These are phyloP conservation scores for Nannochloropsis salina DNA, from an alignment of 108 stramenopile genomes.

Conservation along the genomic window DNA sequence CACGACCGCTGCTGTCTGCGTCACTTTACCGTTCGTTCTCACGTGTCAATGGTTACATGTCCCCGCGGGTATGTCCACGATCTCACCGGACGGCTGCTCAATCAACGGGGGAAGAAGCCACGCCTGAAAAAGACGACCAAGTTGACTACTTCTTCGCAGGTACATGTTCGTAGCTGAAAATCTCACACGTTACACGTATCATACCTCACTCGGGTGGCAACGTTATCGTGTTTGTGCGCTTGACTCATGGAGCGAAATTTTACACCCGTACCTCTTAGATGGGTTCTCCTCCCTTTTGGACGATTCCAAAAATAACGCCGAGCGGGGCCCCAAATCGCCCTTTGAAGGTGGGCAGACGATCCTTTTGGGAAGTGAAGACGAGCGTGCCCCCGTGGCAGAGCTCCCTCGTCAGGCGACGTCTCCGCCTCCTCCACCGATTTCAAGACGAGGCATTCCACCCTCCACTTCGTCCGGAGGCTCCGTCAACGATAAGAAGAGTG, in stretches of 20 bases:
- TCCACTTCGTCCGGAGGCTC: background rate
- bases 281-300: constrained; percentile 4
- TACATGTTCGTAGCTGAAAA: too few species aligned
- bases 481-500: background rate
- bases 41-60: too few species aligned
- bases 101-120: too few species aligned
- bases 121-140: background rate
- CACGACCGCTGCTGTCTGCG: too few species aligned
- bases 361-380: background rate
- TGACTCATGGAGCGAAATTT: too few species aligned
- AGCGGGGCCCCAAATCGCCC: background rate
- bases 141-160: constrained; percentile 2
- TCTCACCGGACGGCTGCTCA: too few species aligned
- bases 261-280: background rate
- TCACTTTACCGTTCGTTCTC: too few species aligned
- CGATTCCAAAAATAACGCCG: background rate
- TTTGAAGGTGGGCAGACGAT: constrained; percentile 10
- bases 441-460: background rate
- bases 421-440: constrained; percentile 16
- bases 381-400: background rate
- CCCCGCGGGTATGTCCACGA: too few species aligned
- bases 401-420: background rate
- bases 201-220: too few species aligned
- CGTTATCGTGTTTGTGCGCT: too few species aligned
- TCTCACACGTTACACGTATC: too few species aligned